Conservation (phyloP, 78 protist genomes). For the Speleostelium caveatum region DNA sequence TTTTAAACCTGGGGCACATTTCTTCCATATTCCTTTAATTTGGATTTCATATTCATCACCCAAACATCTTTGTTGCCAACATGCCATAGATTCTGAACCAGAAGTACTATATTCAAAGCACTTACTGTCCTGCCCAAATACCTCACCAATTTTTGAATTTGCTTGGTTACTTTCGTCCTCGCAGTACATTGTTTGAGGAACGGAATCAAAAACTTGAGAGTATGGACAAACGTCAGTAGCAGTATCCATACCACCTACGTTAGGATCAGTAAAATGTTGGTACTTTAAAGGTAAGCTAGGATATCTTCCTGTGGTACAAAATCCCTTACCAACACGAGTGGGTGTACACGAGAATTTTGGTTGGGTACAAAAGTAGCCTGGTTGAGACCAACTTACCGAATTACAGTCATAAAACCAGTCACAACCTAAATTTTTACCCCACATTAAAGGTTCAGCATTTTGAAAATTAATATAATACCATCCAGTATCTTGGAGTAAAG, state of each 20-base stretch:
- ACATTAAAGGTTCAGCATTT: slow-evolving; percentile 1
- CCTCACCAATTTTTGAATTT: neutral
- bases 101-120: slow-evolving; percentile 39
- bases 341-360: neutral
- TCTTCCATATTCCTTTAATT: neutral
- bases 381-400: neutral
- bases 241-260: slow-evolving; percentile 10
- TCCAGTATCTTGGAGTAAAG: slow-evolving; percentile 24
- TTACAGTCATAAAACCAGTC: neutral
- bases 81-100: neutral
- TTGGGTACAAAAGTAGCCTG: slow-evolving; percentile 12
- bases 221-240: slow-evolving; percentile 22
- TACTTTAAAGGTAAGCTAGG: neutral
- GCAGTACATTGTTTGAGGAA: neutral
- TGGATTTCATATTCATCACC: neutral
- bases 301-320: neutral
- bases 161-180: slow-evolving; percentile 12
- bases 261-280: slow-evolving; percentile 1
- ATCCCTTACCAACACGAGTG: neutral
- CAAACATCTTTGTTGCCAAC: slow-evolving; percentile 28
- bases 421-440: slow-evolving; percentile 53
- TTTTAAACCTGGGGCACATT: neutral
- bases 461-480: neutral
- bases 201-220: neutral
- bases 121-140: slow-evolving; percentile 29